A percentile compares a stretch with the other conserved stretches of the same genome.
Evolutionary conservation across 1,284 basidiomycete genomes (phyloP).

Genomic region (Somion occarium): DNA sequence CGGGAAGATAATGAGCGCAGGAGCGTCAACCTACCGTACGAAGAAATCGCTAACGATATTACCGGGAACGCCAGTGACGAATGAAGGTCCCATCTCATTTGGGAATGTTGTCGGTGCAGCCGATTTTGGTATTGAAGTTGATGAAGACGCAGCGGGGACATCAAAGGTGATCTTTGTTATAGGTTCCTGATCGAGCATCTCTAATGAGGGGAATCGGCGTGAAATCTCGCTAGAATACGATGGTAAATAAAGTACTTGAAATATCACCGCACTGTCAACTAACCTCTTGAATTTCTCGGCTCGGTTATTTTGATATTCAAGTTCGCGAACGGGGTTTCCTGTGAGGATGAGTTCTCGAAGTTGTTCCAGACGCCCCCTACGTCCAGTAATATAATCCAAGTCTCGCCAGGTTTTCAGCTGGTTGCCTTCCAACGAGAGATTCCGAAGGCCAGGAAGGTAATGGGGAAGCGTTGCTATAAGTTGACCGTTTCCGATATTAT

Average conservation of each 20-base stretch:
- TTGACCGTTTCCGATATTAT: conserved; percentile 43
- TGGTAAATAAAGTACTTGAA: conserved; percentile 3
- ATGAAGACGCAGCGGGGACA: conserved; percentile 33
- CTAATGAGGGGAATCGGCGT: conserved; percentile 64
- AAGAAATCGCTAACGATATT: conserved; percentile 72
- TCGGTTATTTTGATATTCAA: conserved; percentile 51
- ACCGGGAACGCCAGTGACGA: conserved; percentile 72
- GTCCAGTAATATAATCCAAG: conserved; percentile 56
- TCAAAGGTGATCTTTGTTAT: conserved; percentile 73
- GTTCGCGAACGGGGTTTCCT: conserved; percentile 76
- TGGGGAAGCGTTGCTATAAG: conserved; percentile 53
- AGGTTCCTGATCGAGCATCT: conserved; percentile 73
- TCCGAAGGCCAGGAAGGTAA: conserved; percentile 70
- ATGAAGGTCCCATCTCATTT: conserved; percentile 64
- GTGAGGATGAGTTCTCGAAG: conserved; percentile 75
- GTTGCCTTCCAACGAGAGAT: conserved; percentile 80
- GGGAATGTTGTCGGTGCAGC: conserved; percentile 67
- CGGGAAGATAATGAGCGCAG: neutral
- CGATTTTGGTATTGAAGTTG: conserved; percentile 12
- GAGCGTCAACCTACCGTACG: conserved; percentile 49
- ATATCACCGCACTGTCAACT: conserved; percentile 20
- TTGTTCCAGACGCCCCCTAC: conserved; percentile 54
- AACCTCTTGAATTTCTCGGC: conserved; percentile 64
- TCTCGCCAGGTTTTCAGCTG: conserved; percentile 62
- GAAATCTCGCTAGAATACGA: conserved; percentile 55